phyloP scores from a whole-genome alignment of 371 early-diverging fungal species.

The Chytridiales sp. region DNA sequence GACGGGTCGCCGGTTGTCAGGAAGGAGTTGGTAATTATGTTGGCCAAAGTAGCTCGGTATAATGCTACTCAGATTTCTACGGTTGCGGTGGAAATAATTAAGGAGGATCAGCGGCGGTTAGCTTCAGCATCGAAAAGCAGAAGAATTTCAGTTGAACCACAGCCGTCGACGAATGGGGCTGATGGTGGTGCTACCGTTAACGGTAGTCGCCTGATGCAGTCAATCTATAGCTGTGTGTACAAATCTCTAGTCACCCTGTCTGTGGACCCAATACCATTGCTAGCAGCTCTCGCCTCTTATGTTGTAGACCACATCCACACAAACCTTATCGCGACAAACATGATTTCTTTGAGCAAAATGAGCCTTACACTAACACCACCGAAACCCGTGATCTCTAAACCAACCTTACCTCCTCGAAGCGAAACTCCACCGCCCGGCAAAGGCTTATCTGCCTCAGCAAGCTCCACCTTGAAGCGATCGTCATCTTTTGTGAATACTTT shows the following conservation, averaged over 20 bases:
- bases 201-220: neutral
- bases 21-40: conserved; percentile 70
- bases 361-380: no score
- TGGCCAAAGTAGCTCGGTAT: conserved; percentile 67
- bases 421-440: no score
- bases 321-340: neutral
- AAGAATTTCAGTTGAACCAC: neutral
- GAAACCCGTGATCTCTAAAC: no score
- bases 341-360: no score
- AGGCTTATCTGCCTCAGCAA: no score
- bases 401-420: no score
- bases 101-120: conserved; percentile 48
- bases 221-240: conserved; percentile 68
- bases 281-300: conserved; percentile 59
- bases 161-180: conserved; percentile 24
- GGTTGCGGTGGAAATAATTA: conserved; percentile 66
- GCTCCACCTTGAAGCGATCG: conserved; percentile 50
- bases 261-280: conserved; percentile 74
- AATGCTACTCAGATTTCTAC: conserved; percentile 60
- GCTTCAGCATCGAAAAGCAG: neutral
- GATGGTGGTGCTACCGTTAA: conserved; percentile 16
- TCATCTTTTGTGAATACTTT: conserved; percentile 42
- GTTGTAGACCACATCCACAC: conserved; percentile 74
- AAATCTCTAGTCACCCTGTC: conserved; percentile 74
- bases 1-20: conserved; percentile 85